Evolutionary conservation across 2,329 filamentous ascomycete genomes (phyloP).

Genomic region (Stemphylium beticola): DNA sequence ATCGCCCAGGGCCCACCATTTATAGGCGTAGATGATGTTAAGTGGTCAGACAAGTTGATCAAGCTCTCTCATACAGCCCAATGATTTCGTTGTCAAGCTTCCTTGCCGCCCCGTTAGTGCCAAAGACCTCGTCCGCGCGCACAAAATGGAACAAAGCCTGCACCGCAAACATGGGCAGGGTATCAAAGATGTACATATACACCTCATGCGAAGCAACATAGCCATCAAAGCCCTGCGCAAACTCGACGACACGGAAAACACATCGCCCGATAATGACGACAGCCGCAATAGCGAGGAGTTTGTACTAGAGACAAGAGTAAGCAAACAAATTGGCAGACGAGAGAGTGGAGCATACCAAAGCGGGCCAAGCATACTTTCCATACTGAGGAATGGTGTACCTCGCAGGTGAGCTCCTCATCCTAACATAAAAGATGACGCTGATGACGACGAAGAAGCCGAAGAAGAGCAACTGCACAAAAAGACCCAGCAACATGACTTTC

Average conservation of each 20-base stretch:
- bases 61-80: too few relatives aligned
- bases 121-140: slow-evolving; percentile 26
- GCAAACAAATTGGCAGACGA: too few relatives aligned
- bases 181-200: slow-evolving; percentile 56
- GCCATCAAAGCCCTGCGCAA: slow-evolving; percentile 53
- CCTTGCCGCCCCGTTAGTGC: not conserved
- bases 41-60: too few relatives aligned
- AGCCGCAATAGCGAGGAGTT: slow-evolving; percentile 52
- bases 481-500: slow-evolving; percentile 31
- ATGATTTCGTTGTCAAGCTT: too few relatives aligned
- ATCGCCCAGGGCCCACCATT: too few relatives aligned
- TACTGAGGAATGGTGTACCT: slow-evolving; percentile 25
- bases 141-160: slow-evolving; percentile 45
- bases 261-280: slow-evolving; percentile 57
- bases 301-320: not conserved
- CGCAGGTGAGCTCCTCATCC: slow-evolving; percentile 25
- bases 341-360: slow-evolving; percentile 37
- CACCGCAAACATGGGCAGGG: slow-evolving; percentile 51
- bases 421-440: slow-evolving; percentile 21
- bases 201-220: slow-evolving; percentile 53
- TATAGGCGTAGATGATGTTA: too few relatives aligned
- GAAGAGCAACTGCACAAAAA: slow-evolving; percentile 29
- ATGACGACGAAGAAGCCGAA: slow-evolving; percentile 27
- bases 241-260: slow-evolving; percentile 50
- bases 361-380: slow-evolving; percentile 44